Percentiles rank a stretch among this genome's conserved stretches.
Evolutionary conservation across 2,329 filamentous ascomycete genomes (phyloP).

Genomic region (Didymella lethalis): DNA sequence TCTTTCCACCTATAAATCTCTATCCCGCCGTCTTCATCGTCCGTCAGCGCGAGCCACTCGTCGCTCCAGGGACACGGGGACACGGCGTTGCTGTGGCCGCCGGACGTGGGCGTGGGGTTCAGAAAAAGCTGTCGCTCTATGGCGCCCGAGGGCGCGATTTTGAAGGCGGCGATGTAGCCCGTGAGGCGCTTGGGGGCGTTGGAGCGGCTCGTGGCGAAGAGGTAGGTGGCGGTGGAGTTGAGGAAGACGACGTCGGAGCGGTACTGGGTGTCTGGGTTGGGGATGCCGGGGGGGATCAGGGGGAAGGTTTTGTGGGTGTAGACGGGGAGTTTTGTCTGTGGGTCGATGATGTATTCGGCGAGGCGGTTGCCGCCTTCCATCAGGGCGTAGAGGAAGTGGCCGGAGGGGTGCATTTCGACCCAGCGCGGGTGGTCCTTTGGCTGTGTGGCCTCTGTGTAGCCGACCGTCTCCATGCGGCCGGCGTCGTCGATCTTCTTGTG

Average conservation of each 20-base stretch:
- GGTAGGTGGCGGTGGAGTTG: constrained; percentile 72
- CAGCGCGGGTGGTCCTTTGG: constrained; percentile 82
- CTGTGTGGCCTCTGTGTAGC: constrained; percentile 74
- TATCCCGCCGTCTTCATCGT: constrained; percentile 85
- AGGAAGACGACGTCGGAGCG: constrained; percentile 84
- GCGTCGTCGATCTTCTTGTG: constrained; percentile 72
- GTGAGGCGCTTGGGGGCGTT: constrained; percentile 77
- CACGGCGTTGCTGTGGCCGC: constrained; percentile 89
- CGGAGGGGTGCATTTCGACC: constrained; percentile 83
- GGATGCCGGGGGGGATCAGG: constrained; percentile 72
- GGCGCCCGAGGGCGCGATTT: constrained; percentile 70
- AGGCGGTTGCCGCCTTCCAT: constrained; percentile 91
- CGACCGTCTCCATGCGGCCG: constrained; percentile 72
- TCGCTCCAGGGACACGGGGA: constrained; percentile 82
- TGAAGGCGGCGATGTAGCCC: constrained; percentile 84
- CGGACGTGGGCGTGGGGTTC: constrained; percentile 85
- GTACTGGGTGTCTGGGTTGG: constrained; percentile 69
- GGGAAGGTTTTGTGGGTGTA: constrained; percentile 81
- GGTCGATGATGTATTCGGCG: constrained; percentile 82
- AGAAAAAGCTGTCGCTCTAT: constrained; percentile 82
- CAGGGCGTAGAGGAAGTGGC: constrained; percentile 81
- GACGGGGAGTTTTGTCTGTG: constrained; percentile 74
- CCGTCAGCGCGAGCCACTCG: constrained; percentile 88
- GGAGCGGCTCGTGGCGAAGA: constrained; percentile 84
- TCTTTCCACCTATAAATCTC: constrained; percentile 89